phyloP scores from a whole-genome alignment of 345 rosid species.

The Anastatica hierochuntica region DNA sequence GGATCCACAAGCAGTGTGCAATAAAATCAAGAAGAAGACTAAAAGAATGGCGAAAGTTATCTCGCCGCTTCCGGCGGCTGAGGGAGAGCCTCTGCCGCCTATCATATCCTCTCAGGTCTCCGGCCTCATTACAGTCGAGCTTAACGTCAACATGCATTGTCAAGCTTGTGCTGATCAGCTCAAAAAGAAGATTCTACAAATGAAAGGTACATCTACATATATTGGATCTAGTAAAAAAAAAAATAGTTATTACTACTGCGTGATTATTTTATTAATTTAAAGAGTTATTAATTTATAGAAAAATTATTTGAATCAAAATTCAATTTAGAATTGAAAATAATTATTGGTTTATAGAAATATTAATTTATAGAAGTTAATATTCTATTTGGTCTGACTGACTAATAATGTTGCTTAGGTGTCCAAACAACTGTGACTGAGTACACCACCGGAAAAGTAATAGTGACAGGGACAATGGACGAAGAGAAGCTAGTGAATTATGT shows the following conservation, averaged over 20 bases:
- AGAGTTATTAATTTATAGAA: too few species aligned
- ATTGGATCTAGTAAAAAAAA: too few species aligned
- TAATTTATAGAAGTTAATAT: too few species aligned
- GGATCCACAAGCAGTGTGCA: conserved; percentile 74
- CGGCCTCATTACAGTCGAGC: conserved; percentile 62
- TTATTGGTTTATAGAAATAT: too few species aligned
- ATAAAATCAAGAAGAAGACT: conserved; percentile 62
- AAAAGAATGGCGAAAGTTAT: conserved; percentile 65
- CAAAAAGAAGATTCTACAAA: conserved; percentile 72
- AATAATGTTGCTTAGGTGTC: conserved; percentile 40
- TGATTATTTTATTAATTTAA: too few species aligned
- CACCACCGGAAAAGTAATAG: conserved; percentile 58
- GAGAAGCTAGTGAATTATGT: conserved; percentile 74
- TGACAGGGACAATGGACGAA: conserved; percentile 86
- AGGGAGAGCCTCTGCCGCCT: conserved; percentile 66
- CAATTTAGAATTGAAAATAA: too few species aligned
- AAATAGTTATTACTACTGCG: too few species aligned
- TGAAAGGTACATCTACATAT: conserved; percentile 55
- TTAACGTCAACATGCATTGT: conserved; percentile 88
- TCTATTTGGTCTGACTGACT: too few species aligned
- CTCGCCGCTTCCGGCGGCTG: conserved; percentile 66
- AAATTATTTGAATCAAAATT: too few species aligned
- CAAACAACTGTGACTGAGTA: conserved; percentile 66
- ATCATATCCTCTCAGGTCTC: conserved; percentile 56
- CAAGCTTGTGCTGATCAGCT: conserved; percentile 93